Conservation (phyloP, 805 yeast genomes). For the Kuraishia capsulata region DNA sequence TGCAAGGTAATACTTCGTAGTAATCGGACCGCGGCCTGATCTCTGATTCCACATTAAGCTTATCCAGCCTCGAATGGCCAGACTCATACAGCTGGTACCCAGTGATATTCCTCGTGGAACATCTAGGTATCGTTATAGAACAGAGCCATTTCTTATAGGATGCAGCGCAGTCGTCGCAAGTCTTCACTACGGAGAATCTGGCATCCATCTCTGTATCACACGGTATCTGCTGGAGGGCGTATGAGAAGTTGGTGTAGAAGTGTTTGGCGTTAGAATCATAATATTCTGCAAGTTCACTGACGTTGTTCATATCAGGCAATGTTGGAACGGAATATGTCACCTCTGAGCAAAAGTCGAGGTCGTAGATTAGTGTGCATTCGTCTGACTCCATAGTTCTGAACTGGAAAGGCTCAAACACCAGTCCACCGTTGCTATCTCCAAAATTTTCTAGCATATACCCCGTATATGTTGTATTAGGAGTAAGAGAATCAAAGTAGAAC, state of each 20-base stretch:
- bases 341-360: slow-evolving; percentile 64
- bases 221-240: slow-evolving; percentile 65
- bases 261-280: slow-evolving; percentile 59
- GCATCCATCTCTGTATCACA: slow-evolving; percentile 66
- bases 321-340: slow-evolving; percentile 87
- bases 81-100: slow-evolving; percentile 38
- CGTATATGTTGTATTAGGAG: slow-evolving; percentile 49
- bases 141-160: slow-evolving; percentile 87
- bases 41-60: slow-evolving; percentile 34
- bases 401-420: slow-evolving; percentile 43
- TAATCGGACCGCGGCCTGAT: slow-evolving; percentile 50
- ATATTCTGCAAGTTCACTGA: slow-evolving; percentile 25
- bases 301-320: slow-evolving; percentile 17
- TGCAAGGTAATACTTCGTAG: slow-evolving; percentile 81
- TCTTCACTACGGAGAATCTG: slow-evolving; percentile 61
- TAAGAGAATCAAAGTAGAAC: slow-evolving; percentile 52
- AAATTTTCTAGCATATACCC: slow-evolving; percentile 55
- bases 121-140: slow-evolving; percentile 79
- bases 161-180: slow-evolving; percentile 63
- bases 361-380: slow-evolving; percentile 68
- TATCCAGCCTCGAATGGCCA: slow-evolving; percentile 49
- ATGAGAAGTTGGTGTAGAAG: slow-evolving; percentile 57
- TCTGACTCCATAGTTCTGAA: slow-evolving; percentile 46
- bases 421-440: slow-evolving; percentile 44
- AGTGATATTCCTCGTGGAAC: slow-evolving; percentile 42